phyloP scores from a whole-genome alignment of 2,329 filamentous ascomycete species.

The Stachybotrys chlorohalonatus region DNA sequence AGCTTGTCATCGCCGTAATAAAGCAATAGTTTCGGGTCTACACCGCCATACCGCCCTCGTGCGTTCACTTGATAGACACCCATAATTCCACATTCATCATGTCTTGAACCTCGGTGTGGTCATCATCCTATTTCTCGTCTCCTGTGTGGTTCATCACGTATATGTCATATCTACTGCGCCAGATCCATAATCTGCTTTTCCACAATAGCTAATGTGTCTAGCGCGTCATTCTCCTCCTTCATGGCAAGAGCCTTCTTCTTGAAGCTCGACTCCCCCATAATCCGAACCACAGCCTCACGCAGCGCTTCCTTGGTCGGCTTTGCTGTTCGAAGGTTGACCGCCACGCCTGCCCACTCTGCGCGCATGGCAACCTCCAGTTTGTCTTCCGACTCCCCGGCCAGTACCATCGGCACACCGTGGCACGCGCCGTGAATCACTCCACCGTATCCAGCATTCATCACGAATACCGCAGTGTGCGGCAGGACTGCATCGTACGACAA shows the following conservation, averaged over 20 bases:
- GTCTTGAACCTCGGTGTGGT: too few relatives aligned
- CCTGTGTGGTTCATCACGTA: not conserved
- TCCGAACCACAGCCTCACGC: constrained; percentile 16
- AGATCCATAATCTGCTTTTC: constrained; percentile 11
- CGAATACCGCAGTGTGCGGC: constrained; percentile 32
- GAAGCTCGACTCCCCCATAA: constrained; percentile 19
- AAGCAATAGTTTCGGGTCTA: too few relatives aligned
- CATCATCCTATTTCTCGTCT: too few relatives aligned
- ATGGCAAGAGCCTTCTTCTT: constrained; percentile 20
- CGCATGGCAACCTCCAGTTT: constrained; percentile 31
- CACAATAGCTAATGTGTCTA: constrained; percentile 13
- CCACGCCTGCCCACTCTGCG: constrained; percentile 33
- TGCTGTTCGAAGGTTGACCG: constrained; percentile 31
- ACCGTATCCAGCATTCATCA: constrained; percentile 40
- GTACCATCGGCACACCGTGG: constrained; percentile 36
- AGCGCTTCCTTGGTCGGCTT: constrained; percentile 18
- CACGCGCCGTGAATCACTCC: constrained; percentile 34
- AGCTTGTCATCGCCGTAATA: too few relatives aligned
- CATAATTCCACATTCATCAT: too few relatives aligned
- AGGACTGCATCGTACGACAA: constrained; percentile 38
- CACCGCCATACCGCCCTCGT: too few relatives aligned
- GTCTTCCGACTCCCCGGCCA: constrained; percentile 31
- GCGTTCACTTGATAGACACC: too few relatives aligned
- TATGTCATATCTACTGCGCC: not conserved
- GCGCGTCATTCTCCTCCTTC: constrained; percentile 21